Percentiles rank a stretch among this genome's conserved stretches.
These are phyloP conservation scores for Colletotrichum karsti DNA, from an alignment of 2,329 filamentous ascomycete species.

Conservation along the genomic window DNA sequence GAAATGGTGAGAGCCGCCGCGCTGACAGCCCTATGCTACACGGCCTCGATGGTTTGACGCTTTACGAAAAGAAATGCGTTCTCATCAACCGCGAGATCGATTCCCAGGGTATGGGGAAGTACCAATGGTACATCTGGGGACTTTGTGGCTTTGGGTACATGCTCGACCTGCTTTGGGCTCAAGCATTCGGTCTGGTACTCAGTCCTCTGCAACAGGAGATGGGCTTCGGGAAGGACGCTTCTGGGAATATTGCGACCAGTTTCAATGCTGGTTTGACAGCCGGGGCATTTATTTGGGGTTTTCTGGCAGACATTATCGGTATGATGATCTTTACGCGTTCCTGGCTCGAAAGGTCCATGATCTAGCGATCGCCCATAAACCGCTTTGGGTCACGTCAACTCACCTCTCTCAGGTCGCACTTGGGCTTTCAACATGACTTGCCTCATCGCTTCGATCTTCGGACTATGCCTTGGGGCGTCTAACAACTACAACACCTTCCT, in stretches of 20 bases:
- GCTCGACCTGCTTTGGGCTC: conserved; percentile 65
- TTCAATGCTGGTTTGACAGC: conserved; percentile 63
- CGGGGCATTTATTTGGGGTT: conserved; percentile 64
- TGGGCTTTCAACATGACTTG: conserved; percentile 68
- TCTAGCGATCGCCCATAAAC: not conserved
- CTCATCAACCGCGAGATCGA: conserved; percentile 56
- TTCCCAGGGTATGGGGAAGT: conserved; percentile 59
- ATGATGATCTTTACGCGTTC: not conserved
- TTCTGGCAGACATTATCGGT: conserved; percentile 60
- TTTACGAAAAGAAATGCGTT: conserved; percentile 45
- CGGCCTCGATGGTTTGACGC: conserved; percentile 35
- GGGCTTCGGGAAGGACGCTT: conserved; percentile 50
- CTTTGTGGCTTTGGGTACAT: conserved; percentile 64
- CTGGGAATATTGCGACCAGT: conserved; percentile 59
- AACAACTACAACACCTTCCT: conserved; percentile 59
- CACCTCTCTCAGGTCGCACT: conserved; percentile 45
- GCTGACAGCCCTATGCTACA: not conserved
- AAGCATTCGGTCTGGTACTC: conserved; percentile 64
- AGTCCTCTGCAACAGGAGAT: conserved; percentile 64
- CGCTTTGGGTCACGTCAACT: not conserved
- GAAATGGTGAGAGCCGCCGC: not conserved
- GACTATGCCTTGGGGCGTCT: conserved; percentile 58
- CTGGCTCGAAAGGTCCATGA: not conserved
- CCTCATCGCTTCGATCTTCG: conserved; percentile 62
- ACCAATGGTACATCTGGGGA: conserved; percentile 61